Evolutionary conservation across 2,329 filamentous ascomycete species (phyloP).

Genomic region (Pyrenophora tritici-repentis): DNA sequence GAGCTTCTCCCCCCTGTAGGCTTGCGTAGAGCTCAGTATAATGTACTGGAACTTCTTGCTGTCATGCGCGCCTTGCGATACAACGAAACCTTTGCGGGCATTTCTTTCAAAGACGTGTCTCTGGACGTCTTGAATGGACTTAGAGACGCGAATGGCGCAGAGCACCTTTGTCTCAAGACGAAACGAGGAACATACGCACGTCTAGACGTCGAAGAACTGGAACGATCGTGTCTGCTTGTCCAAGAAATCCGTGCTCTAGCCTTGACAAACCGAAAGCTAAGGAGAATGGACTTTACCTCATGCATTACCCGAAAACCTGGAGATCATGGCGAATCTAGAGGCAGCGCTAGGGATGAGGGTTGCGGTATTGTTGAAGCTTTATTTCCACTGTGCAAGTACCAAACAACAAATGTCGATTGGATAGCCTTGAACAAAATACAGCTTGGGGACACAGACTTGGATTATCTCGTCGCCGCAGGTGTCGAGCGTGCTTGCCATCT

Average conservation of each 20-base stretch:
- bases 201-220: conserved; percentile 59
- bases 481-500: conserved; percentile 68
- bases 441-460: conserved; percentile 72
- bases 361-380: conserved; percentile 73
- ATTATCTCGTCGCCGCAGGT: conserved; percentile 69
- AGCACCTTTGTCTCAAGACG: conserved; percentile 65
- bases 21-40: conserved; percentile 59
- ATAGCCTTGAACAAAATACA: conserved; percentile 70
- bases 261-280: conserved; percentile 66
- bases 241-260: conserved; percentile 72
- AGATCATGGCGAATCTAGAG: conserved; percentile 47
- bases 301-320: conserved; percentile 62
- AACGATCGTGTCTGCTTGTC: conserved; percentile 63
- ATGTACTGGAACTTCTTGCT: conserved; percentile 66
- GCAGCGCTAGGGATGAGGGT: conserved; percentile 63
- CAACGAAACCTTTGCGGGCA: conserved; percentile 69
- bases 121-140: conserved; percentile 68
- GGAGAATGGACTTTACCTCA: conserved; percentile 68
- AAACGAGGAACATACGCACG: conserved; percentile 61
- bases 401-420: conserved; percentile 73
- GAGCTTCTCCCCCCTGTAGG: conserved; percentile 63
- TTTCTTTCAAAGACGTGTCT: conserved; percentile 68
- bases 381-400: conserved; percentile 68
- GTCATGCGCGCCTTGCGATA: conserved; percentile 72
- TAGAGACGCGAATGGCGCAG: conserved; percentile 63